Evolutionary conservation across 805 yeast genomes (phyloP).

Genomic region (Teunomyces pallodes): DNA sequence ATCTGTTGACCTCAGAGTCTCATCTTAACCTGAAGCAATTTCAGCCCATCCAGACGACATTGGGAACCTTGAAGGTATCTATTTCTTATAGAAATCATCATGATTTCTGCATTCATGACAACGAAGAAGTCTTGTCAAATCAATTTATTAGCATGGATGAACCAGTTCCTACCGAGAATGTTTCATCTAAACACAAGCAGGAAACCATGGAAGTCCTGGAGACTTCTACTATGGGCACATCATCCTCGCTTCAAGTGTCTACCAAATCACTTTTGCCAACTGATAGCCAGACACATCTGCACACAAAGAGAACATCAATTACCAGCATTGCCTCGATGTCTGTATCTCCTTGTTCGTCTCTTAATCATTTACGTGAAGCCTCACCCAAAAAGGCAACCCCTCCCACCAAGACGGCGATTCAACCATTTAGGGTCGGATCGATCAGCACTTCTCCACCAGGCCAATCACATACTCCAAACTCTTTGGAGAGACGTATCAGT

Average conservation of each 20-base stretch:
- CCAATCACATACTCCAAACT: constrained; percentile 18
- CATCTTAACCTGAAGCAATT: constrained; percentile 64
- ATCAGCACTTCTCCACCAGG: constrained; percentile 45
- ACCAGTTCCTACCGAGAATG: neutral
- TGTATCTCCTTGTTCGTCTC: constrained; percentile 26
- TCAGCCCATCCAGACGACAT: constrained; percentile 68
- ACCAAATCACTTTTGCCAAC: neutral
- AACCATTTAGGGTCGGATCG: constrained; percentile 65
- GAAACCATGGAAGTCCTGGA: constrained; percentile 1
- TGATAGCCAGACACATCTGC: neutral
- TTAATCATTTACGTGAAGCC: constrained; percentile 1
- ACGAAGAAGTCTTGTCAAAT: constrained; percentile 59
- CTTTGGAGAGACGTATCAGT: constrained; percentile 39
- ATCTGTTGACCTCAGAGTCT: constrained; percentile 33
- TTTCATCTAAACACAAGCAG: neutral
- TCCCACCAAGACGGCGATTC: constrained; percentile 38
- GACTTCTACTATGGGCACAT: neutral
- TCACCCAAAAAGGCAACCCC: constrained; percentile 10
- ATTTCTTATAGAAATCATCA: constrained; percentile 77
- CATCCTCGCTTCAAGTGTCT: neutral
- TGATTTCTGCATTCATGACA: constrained; percentile 64
- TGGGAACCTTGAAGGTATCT: constrained; percentile 70
- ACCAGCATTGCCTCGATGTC: constrained; percentile 16
- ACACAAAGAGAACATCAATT: constrained; percentile 12
- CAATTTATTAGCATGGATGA: constrained; percentile 52